Percentiles rank a stretch among this genome's conserved stretches.
These are phyloP conservation scores for Rhodomyrtus psidioides DNA, from an alignment of 441 rosid genomes.

Conservation along the genomic window DNA sequence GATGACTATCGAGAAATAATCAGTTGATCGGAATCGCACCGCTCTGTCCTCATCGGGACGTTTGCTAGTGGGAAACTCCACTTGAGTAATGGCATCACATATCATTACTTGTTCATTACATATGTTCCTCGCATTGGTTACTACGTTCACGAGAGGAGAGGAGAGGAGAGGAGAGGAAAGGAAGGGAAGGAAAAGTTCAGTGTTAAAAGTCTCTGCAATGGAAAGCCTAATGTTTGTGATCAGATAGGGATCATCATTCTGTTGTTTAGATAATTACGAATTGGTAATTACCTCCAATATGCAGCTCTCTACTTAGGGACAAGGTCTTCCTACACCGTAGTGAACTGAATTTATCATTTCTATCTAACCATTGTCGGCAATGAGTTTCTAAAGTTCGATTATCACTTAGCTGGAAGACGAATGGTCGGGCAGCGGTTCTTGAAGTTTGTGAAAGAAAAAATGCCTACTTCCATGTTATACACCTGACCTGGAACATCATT, in stretches of 20 bases:
- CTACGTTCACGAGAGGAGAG: not conserved
- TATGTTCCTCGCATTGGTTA: not conserved
- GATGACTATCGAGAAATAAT: not conserved
- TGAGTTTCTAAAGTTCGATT: not conserved
- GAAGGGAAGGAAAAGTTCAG: not conserved
- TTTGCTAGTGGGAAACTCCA: not conserved
- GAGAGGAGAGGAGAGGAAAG: not conserved
- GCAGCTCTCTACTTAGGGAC: not conserved
- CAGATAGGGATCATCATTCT: not conserved
- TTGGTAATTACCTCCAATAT: not conserved
- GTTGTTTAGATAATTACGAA: not conserved
- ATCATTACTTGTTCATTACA: not conserved
- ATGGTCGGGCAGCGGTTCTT: not conserved
- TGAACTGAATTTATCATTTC: not conserved
- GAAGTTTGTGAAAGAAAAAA: not conserved
- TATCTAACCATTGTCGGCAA: not conserved
- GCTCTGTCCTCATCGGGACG: not conserved
- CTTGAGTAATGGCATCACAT: not conserved
- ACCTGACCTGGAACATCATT: not conserved
- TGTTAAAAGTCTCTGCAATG: not conserved
- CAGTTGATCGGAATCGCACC: not conserved
- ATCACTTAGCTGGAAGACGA: not conserved
- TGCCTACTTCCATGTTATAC: not conserved
- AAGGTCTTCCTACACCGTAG: not conserved
- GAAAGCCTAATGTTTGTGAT: not conserved